These are phyloP conservation scores for Nakaseomyces kungkrabaensis DNA, from an alignment of 1,139 yeast species.

Conservation along the genomic window DNA sequence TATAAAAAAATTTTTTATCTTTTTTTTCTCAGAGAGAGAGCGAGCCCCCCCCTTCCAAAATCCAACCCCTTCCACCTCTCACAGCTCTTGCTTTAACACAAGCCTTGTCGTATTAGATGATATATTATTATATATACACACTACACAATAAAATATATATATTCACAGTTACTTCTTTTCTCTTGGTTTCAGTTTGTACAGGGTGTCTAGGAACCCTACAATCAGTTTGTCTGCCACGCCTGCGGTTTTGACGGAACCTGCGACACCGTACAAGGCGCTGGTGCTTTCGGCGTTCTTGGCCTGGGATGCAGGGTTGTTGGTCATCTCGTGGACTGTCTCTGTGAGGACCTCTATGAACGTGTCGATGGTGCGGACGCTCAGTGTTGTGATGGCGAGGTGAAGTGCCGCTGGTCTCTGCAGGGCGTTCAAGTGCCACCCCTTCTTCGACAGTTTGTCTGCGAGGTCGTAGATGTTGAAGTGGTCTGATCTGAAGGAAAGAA, in stretches of 20 bases:
- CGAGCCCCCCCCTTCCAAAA: too few relatives aligned
- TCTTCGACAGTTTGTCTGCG: slow-evolving; percentile 53
- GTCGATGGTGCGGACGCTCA: slow-evolving; percentile 55
- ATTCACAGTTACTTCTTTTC: not conserved
- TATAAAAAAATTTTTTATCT: too few relatives aligned
- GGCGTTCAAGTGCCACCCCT: slow-evolving; percentile 87
- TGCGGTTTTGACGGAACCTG: slow-evolving; percentile 75
- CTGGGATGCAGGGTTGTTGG: slow-evolving; percentile 27
- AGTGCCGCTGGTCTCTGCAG: slow-evolving; percentile 85
- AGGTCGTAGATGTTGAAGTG: slow-evolving; percentile 60
- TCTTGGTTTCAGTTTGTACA: slow-evolving; percentile 34
- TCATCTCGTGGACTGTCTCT: slow-evolving; percentile 37
- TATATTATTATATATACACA: too few relatives aligned
- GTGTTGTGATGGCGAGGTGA: slow-evolving; percentile 77
- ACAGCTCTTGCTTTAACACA: too few relatives aligned
- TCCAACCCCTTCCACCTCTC: too few relatives aligned
- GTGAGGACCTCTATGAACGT: slow-evolving; percentile 51
- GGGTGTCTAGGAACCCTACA: slow-evolving; percentile 67
- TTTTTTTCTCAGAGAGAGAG: too few relatives aligned
- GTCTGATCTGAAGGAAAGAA: slow-evolving; percentile 60
- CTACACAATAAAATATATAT: too few relatives aligned
- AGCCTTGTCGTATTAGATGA: too few relatives aligned
- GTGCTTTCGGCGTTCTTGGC: slow-evolving; percentile 42
- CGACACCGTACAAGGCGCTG: slow-evolving; percentile 89
- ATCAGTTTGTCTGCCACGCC: slow-evolving; percentile 80